Conservation (phyloP, 2,329 filamentous ascomycete genomes). For the Dendryphion nanum region DNA sequence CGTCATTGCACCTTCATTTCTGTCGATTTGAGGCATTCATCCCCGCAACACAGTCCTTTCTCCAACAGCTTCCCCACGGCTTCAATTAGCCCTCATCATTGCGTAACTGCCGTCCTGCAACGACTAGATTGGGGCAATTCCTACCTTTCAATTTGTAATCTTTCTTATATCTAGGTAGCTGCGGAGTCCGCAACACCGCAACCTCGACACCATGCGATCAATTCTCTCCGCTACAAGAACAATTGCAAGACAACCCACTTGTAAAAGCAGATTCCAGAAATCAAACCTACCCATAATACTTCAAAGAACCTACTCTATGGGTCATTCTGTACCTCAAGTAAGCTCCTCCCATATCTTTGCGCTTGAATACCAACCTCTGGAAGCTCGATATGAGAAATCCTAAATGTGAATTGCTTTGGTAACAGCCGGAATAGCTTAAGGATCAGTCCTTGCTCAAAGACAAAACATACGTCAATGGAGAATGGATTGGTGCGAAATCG, state of each 20-base stretch:
- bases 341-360: slow-evolving; percentile 7
- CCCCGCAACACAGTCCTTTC: no score
- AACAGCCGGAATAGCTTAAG: slow-evolving; percentile 48
- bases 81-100: no score
- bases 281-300: slow-evolving; percentile 34
- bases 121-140: no score
- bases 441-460: slow-evolving; percentile 71
- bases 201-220: slow-evolving; percentile 27
- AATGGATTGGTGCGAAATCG: slow-evolving; percentile 83
- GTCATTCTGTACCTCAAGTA: slow-evolving; percentile 43
- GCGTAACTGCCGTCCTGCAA: no score
- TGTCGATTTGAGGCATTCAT: no score
- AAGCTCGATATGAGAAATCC: neutral
- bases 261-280: slow-evolving; percentile 30
- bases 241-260: slow-evolving; percentile 29
- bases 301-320: slow-evolving; percentile 44
- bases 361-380: no score
- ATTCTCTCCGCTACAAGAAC: slow-evolving; percentile 30
- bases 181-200: neutral
- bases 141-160: no score
- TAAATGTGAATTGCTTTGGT: neutral
- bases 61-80: no score
- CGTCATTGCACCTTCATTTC: slow-evolving; percentile 2
- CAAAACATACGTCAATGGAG: slow-evolving; percentile 83
- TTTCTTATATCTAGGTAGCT: no score